phyloP scores from a whole-genome alignment of 768 basidiomycete species.

The Mycena indigotica region DNA sequence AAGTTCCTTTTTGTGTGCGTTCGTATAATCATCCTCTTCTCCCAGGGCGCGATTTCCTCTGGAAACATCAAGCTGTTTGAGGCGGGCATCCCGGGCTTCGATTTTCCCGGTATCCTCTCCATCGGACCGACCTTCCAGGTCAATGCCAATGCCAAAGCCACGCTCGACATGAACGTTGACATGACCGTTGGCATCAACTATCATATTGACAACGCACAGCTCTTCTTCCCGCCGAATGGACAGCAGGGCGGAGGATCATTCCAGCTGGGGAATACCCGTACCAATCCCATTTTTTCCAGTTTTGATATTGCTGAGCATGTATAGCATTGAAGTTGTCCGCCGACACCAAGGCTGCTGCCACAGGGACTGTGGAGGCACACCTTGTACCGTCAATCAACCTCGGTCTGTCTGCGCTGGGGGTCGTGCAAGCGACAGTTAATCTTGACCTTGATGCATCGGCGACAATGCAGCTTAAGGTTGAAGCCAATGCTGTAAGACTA shows the following conservation, averaged over 20 bases:
- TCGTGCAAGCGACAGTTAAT: constrained; percentile 6
- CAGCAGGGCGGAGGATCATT: constrained; percentile 30
- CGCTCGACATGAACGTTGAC: background rate
- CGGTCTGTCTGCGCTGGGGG: constrained; percentile 27
- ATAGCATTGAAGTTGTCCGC: constrained; percentile 37
- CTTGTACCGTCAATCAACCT: constrained; percentile 41
- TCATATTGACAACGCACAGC: constrained; percentile 40
- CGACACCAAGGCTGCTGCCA: constrained; percentile 31
- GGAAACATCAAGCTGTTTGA: background rate
- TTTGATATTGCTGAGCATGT: background rate
- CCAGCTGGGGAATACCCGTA: constrained; percentile 44
- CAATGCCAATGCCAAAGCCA: background rate
- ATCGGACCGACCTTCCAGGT: background rate
- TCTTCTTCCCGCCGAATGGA: constrained; percentile 46
- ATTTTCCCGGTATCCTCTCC: background rate
- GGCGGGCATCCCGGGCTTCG: background rate
- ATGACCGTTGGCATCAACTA: constrained; percentile 25
- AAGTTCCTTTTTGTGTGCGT: background rate
- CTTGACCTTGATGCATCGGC: constrained; percentile 14
- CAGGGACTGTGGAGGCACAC: constrained; percentile 36
- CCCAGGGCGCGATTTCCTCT: background rate
- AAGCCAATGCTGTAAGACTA: constrained; percentile 6
- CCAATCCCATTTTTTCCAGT: constrained; percentile 20
- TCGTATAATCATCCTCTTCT: background rate
- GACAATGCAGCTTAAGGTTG: constrained; percentile 14